These are phyloP conservation scores for Tylopilus balloui DNA, from an alignment of 768 basidiomycete species.

Conservation along the genomic window DNA sequence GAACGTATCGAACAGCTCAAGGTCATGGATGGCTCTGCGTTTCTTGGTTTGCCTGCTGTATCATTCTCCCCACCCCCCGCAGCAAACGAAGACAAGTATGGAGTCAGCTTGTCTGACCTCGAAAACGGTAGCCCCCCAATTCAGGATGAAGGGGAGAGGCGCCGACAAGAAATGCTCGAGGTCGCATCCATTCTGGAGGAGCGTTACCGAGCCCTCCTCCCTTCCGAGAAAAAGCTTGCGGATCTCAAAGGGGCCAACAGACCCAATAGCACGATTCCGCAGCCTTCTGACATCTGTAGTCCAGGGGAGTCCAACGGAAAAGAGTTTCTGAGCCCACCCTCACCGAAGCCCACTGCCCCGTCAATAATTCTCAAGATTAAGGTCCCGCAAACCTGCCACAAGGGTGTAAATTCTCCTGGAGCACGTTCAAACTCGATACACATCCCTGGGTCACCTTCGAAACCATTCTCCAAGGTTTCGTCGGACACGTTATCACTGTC, in stretches of 20 bases:
- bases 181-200: conserved; percentile 62
- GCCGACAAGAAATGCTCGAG: conserved; percentile 69
- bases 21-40: conserved; percentile 66
- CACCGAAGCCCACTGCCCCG: conserved; percentile 18
- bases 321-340: conserved; percentile 9
- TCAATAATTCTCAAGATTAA: conserved; percentile 35
- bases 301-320: conserved; percentile 13
- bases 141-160: conserved; percentile 64
- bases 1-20: conserved; percentile 82
- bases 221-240: conserved; percentile 51
- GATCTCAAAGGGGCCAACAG: conserved; percentile 28
- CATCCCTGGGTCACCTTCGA: conserved; percentile 18
- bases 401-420: conserved; percentile 18
- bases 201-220: conserved; percentile 71
- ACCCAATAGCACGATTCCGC: conserved; percentile 11
- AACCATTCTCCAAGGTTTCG: conserved; percentile 29
- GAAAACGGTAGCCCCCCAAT: conserved; percentile 37
- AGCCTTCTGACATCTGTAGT: conserved; percentile 14
- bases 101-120: conserved; percentile 29
- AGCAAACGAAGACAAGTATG: conserved; percentile 25
- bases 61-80: conserved; percentile 45
- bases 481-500: conserved; percentile 27
- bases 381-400: conserved; percentile 28
- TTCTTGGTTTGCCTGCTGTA: conserved; percentile 56
- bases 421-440: conserved; percentile 11